Evolutionary conservation across 345 rosid species (phyloP).

Genomic region (Eucalyptus erythrocorys): DNA sequence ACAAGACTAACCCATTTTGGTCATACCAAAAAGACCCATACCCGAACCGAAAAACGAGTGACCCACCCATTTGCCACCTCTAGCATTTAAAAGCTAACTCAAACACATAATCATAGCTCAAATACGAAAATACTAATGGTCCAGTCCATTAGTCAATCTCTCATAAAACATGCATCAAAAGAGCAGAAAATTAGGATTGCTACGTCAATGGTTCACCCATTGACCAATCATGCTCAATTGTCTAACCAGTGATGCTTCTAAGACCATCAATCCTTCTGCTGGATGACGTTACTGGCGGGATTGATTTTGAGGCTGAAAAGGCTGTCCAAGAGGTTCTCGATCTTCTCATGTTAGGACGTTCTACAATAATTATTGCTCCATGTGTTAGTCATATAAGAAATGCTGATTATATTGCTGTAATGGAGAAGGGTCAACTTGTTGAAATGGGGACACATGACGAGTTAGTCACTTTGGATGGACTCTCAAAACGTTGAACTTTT

Average conservation of each 20-base stretch:
- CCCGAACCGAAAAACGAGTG: too few species aligned
- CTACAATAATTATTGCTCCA: slow-evolving; percentile 90
- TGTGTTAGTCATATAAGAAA: slow-evolving; percentile 74
- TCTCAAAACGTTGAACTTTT: slow-evolving; percentile 89
- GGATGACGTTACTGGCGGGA: slow-evolving; percentile 95
- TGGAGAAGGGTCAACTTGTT: slow-evolving; percentile 96
- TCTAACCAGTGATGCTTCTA: slow-evolving; percentile 87
- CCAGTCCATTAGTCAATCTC: too few species aligned
- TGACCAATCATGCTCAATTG: too few species aligned
- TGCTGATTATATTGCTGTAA: slow-evolving; percentile 94
- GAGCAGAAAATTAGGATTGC: slow-evolving; percentile 92
- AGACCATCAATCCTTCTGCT: slow-evolving; percentile 83
- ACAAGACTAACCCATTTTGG: too few species aligned
- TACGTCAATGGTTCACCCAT: too few species aligned
- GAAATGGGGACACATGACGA: slow-evolving; percentile 99
- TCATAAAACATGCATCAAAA: too few species aligned
- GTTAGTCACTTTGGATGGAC: slow-evolving; percentile 49
- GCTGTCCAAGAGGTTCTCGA: slow-evolving; percentile 86
- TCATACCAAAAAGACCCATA: too few species aligned
- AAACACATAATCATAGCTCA: too few species aligned
- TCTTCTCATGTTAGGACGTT: slow-evolving; percentile 90
- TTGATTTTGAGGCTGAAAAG: slow-evolving; percentile 95
- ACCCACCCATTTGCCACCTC: too few species aligned
- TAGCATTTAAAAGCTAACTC: too few species aligned
- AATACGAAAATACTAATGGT: too few species aligned